phyloP scores from a whole-genome alignment of 192 early-diverging fungal genomes.

The Thamnidium elegans region DNA sequence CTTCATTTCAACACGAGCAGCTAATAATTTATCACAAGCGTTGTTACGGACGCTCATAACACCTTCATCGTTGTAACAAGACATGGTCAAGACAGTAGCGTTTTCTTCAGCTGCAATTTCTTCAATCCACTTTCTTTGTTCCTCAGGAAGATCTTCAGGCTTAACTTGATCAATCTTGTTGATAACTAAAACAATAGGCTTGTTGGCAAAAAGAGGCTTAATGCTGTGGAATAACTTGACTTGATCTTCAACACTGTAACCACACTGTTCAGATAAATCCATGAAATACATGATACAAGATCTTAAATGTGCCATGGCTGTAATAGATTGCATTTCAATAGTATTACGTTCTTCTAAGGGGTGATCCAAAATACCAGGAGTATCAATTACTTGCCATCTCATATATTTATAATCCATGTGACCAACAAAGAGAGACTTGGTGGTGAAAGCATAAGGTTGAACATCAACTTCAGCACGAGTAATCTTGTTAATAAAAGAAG shows the following conservation, averaged over 20 bases:
- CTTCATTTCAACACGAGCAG: slow-evolving; percentile 92
- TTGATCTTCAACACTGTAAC: slow-evolving; percentile 94
- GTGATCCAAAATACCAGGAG: slow-evolving; percentile 99
- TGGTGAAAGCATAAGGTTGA: slow-evolving; percentile 99
- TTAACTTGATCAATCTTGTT: slow-evolving; percentile 92
- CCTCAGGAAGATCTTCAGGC: slow-evolving; percentile 72
- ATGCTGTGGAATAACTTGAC: slow-evolving; percentile 88
- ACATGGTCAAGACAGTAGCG: slow-evolving; percentile 78
- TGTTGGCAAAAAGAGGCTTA: slow-evolving; percentile 98
- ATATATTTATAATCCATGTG: slow-evolving; percentile 99
- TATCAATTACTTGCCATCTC: slow-evolving; percentile 99
- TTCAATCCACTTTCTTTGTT: slow-evolving; percentile 75
- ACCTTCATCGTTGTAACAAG: slow-evolving; percentile 91
- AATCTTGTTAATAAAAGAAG: slow-evolving; percentile 97
- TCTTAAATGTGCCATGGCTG: slow-evolving; percentile 96
- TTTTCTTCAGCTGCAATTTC: slow-evolving; percentile 62
- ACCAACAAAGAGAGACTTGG: slow-evolving; percentile 99
- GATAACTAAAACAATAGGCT: slow-evolving; percentile 90
- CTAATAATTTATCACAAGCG: slow-evolving; percentile 92
- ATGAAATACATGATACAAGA: slow-evolving; percentile 97
- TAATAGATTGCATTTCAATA: slow-evolving; percentile 99
- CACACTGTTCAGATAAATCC: slow-evolving; percentile 97
- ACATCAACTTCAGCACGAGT: slow-evolving; percentile 99
- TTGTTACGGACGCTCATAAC: slow-evolving; percentile 94
- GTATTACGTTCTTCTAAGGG: slow-evolving; percentile 99